A percentile compares a stretch with the other conserved stretches of the same genome.
These are phyloP conservation scores for Venturia carpophila DNA, from an alignment of 2,329 filamentous ascomycete genomes.

Conservation along the genomic window DNA sequence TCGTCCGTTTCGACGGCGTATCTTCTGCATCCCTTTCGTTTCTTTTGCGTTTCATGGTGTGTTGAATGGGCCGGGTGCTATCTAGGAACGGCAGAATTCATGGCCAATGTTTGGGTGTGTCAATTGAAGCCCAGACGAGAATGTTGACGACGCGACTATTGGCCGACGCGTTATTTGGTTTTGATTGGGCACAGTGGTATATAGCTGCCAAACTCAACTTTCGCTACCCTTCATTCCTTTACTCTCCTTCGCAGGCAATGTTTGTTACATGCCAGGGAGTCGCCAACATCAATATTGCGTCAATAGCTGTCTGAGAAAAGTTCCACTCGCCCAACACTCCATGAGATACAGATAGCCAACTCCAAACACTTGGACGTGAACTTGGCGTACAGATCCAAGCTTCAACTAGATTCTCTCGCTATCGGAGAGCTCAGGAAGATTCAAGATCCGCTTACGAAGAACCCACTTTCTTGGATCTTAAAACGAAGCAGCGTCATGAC, in stretches of 20 bases:
- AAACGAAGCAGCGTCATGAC: too few relatives aligned
- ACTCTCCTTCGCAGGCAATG: not conserved
- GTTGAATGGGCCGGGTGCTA: not conserved
- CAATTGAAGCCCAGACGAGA: not conserved
- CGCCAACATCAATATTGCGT: not conserved
- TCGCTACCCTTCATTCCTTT: not conserved
- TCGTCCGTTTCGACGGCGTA: conserved; percentile 16
- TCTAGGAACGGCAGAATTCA: not conserved
- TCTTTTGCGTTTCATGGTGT: conserved; percentile 17
- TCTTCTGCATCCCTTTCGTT: not conserved
- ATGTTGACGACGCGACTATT: not conserved
- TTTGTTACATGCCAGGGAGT: too few relatives aligned
- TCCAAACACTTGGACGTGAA: too few relatives aligned
- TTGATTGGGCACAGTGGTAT: not conserved
- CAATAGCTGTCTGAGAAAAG: too few relatives aligned
- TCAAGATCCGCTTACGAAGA: too few relatives aligned
- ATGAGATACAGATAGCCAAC: too few relatives aligned
- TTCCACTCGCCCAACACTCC: too few relatives aligned
- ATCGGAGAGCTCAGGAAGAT: too few relatives aligned
- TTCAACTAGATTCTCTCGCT: too few relatives aligned
- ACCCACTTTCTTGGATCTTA: too few relatives aligned
- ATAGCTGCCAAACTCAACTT: not conserved
- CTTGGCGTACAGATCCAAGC: too few relatives aligned
- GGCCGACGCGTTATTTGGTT: not conserved
- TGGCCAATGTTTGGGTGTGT: not conserved